Base-by-base conservation (phyloP, 1,139 yeast species). In the Blastobotrys petasosporus region DNA sequence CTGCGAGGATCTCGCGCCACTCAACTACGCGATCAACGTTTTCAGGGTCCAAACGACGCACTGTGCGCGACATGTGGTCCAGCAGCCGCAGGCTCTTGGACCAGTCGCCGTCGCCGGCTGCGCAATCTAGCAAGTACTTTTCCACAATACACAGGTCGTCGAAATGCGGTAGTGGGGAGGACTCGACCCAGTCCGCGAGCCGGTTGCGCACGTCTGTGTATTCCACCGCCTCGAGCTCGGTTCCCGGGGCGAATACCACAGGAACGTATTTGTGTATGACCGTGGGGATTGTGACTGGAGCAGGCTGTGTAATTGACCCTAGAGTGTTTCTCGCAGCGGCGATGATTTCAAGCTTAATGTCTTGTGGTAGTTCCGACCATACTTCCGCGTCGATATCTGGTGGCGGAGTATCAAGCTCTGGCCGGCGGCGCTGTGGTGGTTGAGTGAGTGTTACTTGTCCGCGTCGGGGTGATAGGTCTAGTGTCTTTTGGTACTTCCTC, bases 111-210 rank as follows among this genome's bases (percentile, higher is more conserved):
- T 58, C 61, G 6, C 38, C 6, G 4, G 32, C 39, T 3, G 51
- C 42, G 3, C 52, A 47, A 7, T 42, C 39, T 8, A 48, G 33
- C 4, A 64, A 36, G 42, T 52, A 64, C 10, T 39, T 41, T 29
- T 48, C 56, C 15, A 64, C 54, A 17, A 48, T 49, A 10, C 41
- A 53, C 2, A 79, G 63, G 56, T 83, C 92, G 32, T 75, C 82
- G 2, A 55, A 57, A 55, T 79, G 82, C 0, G 90, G 88, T 0
- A 29, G 65, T 66, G 29, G 64, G 68, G n/a, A 61, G 52, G 3
- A 81, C 70, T 39, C 64, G 62, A 81, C 66, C 90, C 90, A 82
- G 0, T 64, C 60, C 2, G 61, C 57, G 3, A 81, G 45, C 46
- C 71, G 58, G 1, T 47, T 33, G 32, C 67, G 64, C 35, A 80